Evolutionary conservation across 306 rosid species (phyloP).

Genomic region (Pterocarpus macrocarpus): DNA sequence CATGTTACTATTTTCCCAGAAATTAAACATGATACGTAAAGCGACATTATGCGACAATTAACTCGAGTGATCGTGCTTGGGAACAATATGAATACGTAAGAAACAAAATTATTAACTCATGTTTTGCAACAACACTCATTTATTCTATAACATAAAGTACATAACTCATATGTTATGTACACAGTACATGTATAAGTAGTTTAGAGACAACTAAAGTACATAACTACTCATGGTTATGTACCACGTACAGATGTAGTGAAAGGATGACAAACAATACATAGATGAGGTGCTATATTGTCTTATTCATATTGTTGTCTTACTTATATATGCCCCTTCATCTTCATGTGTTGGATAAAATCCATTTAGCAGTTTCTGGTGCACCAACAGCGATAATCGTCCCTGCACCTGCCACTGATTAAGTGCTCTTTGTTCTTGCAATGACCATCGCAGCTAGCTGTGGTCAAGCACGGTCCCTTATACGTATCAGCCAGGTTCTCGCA

Average conservation of each 20-base stretch:
- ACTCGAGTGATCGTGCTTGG: too few relatives aligned
- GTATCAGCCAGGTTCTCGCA: constrained; percentile 42
- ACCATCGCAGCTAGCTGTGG: constrained; percentile 22
- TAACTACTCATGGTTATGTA: too few relatives aligned
- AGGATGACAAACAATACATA: not conserved
- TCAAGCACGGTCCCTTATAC: constrained; percentile 34
- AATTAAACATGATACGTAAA: too few relatives aligned
- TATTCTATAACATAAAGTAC: constrained; percentile 15
- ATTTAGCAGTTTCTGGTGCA: constrained; percentile 43
- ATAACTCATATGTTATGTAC: constrained; percentile 35
- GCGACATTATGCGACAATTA: too few relatives aligned
- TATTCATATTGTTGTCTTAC: not conserved
- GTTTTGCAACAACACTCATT: not conserved
- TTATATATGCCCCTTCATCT: not conserved
- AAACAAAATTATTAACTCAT: not conserved
- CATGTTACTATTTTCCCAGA: too few relatives aligned
- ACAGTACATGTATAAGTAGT: not conserved
- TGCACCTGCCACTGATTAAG: constrained; percentile 15
- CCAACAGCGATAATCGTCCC: constrained; percentile 14
- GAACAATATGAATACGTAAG: not conserved
- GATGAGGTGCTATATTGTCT: not conserved
- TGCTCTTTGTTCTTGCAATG: constrained; percentile 42
- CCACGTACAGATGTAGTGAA: too few relatives aligned
- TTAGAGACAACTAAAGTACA: not conserved
- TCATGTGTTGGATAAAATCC: not conserved